Base-by-base conservation (phyloP, 108 stramenopile species). In the Cyclotella kingstonii region DNA sequence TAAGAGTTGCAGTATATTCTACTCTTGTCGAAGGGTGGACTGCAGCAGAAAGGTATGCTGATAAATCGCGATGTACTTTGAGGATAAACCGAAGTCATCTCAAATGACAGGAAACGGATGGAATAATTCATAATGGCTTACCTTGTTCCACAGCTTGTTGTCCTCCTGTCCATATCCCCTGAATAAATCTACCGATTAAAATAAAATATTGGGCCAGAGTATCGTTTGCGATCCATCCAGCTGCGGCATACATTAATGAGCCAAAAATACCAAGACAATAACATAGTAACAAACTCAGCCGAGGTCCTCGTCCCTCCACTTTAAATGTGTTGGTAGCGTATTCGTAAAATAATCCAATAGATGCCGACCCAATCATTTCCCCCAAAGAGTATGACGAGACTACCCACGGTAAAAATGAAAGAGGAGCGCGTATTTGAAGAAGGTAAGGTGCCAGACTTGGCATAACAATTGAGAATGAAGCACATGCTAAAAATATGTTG, bases 81-180 rank as follows among this genome's bases (percentile, higher is more conserved):
- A 1, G 27, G 1, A 29, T 21, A 27, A 7, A 2, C 1, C n/a
- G n/a, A n/a, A n/a, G n/a, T n/a, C n/a, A n/a, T n/a, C n/a, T n/a
- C n/a, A n/a, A n/a, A n/a, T n/a, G n/a, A 4, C 47, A 44, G 5
- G 28, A 27, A 12, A 1, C 5, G 14, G 66, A 55, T 8, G 54
- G 38, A 19, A 58, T 48, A 25, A n/a, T n/a, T n/a, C n/a, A n/a
- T n/a, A 48, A 49, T 14, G 50, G 4, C 44, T 68, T 53, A 49
- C 68, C 60, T 57, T 73, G 77, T 36, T 78, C 77, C 17, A 78
- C 59, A 23, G 63, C 55, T 35, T 73, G 71, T 29, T 78, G 71
- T 1, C 72, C 77, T 14, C 77, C 77, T 5, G 72, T 78, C 77
- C 77, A 78, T 5, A 69, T 11, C 0, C 77, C 77, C 15, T 60